These are phyloP conservation scores for Lunularia cruciata DNA, from an alignment of 225 moss, liverwort and hornwort genomes.

Conservation along the genomic window DNA sequence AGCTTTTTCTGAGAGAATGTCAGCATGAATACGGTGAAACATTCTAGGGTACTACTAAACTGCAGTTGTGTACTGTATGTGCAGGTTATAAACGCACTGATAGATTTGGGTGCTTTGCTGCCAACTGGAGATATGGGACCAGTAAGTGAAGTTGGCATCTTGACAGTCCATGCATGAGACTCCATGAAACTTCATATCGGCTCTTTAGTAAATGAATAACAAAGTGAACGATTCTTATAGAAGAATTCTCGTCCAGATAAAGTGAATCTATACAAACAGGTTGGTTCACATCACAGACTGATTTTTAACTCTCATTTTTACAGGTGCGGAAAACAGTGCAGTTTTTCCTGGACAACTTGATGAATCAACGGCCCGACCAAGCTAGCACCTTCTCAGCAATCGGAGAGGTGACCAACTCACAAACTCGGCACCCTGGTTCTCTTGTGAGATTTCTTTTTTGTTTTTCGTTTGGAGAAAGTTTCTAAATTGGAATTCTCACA, in stretches of 20 bases:
- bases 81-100: conserved; percentile 63
- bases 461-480: too few relatives aligned
- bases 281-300: too few relatives aligned
- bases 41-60: not conserved
- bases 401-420: conserved; percentile 63
- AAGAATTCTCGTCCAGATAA: too few relatives aligned
- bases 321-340: conserved; percentile 94
- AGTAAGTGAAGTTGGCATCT: conserved; percentile 41
- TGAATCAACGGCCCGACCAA: conserved; percentile 90
- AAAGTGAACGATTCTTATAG: too few relatives aligned
- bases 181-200: too few relatives aligned
- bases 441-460: too few relatives aligned
- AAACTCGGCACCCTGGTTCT: conserved; percentile 12
- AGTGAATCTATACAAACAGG: too few relatives aligned
- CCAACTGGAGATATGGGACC: conserved; percentile 97
- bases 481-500: not conserved
- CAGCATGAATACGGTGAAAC: too few relatives aligned
- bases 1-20: too few relatives aligned
- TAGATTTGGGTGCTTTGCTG: conserved; percentile 81
- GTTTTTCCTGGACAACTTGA: conserved; percentile 88
- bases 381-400: conserved; percentile 92
- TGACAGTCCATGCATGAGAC: too few relatives aligned
- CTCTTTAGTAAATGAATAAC: too few relatives aligned
- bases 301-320: too few relatives aligned
- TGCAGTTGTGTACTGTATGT: not conserved